Evolutionary conservation across 2,329 filamentous ascomycete genomes (phyloP), one percentile per base, ranked within the genome.

Genomic region (Alternaria panax): DNA sequence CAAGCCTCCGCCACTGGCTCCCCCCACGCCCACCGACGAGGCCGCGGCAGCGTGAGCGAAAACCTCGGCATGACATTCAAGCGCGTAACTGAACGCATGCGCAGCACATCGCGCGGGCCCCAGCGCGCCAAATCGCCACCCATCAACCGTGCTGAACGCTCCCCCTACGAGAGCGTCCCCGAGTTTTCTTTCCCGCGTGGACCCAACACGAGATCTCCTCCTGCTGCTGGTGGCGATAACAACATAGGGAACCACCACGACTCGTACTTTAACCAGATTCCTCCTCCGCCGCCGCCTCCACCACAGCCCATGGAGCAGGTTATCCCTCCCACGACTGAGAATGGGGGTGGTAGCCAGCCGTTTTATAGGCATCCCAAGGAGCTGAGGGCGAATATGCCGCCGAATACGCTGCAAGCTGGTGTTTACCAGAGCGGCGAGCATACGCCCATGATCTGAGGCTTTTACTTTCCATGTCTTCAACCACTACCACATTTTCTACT

Each of bases 1-100:
- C 57, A 51, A 38, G 71, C 73, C 5, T 75, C 77, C 27, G 68
- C 75, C 20, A 50, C 57, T 34, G 76, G 74, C 48, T 76, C 74
- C 30, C 80, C 79, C 8, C 76, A 76, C 30, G 76, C 77, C 69
- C 85, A 83, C 57, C 83, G 84, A 69, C 82, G 83, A 38, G 82
- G 85, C 16, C 84, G 83, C 20, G 80, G 82, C 54, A 87, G 85
- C 68, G 82, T 84, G 32, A 86, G 85, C 65, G 86, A 88, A 53
- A 85, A 82, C 58, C 81, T 88, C 34, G 83, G 84, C 27, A 85
- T 82, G 65, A 76, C 75, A 12, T 78, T 80, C 63, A 76, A 76
- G 54, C 67, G 76, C 55, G 79, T 88, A 20, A 83, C 85, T 3
- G 85, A 85, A n/a, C 82, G 86, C 22, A 86, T 88, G 81, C 81